Evolutionary conservation across 2,329 filamentous ascomycete genomes (phyloP).

Genomic region (Fonsecaea nubica): DNA sequence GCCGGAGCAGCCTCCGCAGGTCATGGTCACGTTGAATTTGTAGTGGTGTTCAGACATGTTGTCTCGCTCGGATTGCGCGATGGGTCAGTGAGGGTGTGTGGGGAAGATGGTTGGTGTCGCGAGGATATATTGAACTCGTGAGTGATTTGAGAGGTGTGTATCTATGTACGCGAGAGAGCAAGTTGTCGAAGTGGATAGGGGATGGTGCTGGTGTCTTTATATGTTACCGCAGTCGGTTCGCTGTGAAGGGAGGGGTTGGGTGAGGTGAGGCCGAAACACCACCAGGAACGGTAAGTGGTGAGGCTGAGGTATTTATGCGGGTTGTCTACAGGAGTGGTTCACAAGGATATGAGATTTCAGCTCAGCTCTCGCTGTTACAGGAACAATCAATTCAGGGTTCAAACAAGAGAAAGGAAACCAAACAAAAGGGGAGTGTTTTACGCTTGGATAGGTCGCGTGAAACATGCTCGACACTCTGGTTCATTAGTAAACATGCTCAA

Average conservation of each 20-base stretch:
- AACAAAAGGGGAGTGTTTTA: slow-evolving; percentile 3
- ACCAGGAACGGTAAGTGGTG: background rate
- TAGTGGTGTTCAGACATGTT: slow-evolving; percentile 83
- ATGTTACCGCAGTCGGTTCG: too few relatives aligned
- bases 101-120: background rate
- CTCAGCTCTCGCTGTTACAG: too few relatives aligned
- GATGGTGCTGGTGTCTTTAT: too few relatives aligned
- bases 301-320: slow-evolving; percentile 2
- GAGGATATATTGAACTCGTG: background rate
- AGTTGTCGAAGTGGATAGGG: background rate
- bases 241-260: too few relatives aligned
- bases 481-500: slow-evolving; percentile 22
- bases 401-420: background rate
- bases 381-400: background rate
- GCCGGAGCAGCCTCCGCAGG: slow-evolving; percentile 93
- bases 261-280: too few relatives aligned
- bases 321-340: too few relatives aligned
- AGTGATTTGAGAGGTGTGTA: background rate
- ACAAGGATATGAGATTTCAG: too few relatives aligned
- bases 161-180: background rate
- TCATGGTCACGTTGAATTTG: slow-evolving; percentile 95
- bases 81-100: background rate
- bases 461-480: slow-evolving; percentile 2
- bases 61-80: background rate
- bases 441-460: background rate